phyloP scores from a whole-genome alignment of 164 flowering plant species.

The Brasenia schreberi region DNA sequence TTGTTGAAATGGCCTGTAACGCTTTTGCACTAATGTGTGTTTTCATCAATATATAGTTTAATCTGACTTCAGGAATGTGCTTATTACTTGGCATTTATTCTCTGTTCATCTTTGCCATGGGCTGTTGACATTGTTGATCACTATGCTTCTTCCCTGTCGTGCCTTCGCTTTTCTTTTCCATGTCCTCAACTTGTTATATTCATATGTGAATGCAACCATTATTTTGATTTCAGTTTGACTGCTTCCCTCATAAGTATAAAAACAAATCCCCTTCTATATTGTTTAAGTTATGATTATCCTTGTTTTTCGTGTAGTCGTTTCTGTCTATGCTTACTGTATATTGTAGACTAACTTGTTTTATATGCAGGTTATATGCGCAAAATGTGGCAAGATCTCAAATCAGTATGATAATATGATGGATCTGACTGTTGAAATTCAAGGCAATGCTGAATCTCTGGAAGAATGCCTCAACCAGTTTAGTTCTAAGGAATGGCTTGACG shows the following conservation, averaged over 20 bases:
- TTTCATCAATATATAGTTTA: too few relatives aligned
- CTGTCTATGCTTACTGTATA: background rate
- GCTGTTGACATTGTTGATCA: too few relatives aligned
- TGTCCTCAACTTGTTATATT: background rate
- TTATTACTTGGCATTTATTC: too few relatives aligned
- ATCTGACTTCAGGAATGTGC: too few relatives aligned
- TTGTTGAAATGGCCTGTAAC: too few relatives aligned
- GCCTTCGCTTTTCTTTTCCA: too few relatives aligned
- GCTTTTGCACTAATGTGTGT: too few relatives aligned
- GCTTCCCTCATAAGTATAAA: background rate
- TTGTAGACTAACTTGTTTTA: background rate
- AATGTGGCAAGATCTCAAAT: constrained; percentile 63
- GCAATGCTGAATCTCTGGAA: constrained; percentile 75
- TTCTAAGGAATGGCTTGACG: constrained; percentile 75
- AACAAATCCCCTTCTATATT: background rate
- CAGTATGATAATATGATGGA: constrained; percentile 98
- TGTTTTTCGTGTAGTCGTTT: background rate
- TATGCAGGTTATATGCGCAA: constrained; percentile 64
- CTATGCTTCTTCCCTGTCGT: too few relatives aligned
- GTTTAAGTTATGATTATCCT: background rate
- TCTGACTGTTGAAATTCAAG: constrained; percentile 92
- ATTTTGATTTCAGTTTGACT: background rate
- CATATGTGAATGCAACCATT: background rate
- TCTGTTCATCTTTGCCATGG: too few relatives aligned
- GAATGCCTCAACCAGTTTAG: constrained; percentile 87